phyloP scores from a whole-genome alignment of 495 filamentous ascomycete species.

The Tuber calosporum region DNA sequence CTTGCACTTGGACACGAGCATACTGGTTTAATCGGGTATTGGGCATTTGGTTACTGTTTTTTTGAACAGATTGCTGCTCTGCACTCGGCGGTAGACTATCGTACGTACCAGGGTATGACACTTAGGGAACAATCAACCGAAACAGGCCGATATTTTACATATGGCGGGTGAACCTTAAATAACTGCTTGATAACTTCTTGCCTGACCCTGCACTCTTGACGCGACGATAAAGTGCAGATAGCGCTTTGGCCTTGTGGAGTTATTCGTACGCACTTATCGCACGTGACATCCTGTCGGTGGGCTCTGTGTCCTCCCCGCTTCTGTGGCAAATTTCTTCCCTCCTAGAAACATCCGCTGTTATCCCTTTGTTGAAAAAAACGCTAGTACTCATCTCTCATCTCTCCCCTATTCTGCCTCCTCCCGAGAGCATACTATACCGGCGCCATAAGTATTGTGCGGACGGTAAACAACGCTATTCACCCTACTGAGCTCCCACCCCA shows the following conservation, averaged over 20 bases:
- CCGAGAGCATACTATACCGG: neutral
- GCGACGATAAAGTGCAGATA: neutral
- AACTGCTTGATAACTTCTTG: too few species aligned
- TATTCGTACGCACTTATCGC: neutral
- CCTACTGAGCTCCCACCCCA: neutral
- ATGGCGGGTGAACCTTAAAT: too few species aligned
- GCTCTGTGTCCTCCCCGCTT: constrained; percentile 3
- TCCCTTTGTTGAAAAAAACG: neutral
- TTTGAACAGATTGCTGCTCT: neutral
- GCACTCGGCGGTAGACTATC: too few species aligned
- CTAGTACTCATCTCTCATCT: neutral
- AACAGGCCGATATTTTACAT: too few species aligned
- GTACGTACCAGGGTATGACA: too few species aligned
- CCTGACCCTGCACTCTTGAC: neutral
- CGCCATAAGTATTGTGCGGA: neutral
- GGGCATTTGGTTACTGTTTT: neutral
- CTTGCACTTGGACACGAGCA: too few species aligned
- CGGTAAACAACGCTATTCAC: neutral
- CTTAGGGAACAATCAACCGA: too few species aligned
- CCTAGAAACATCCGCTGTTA: neutral
- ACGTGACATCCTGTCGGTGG: neutral
- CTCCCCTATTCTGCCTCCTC: neutral
- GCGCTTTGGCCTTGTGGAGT: neutral
- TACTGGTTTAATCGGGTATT: neutral
- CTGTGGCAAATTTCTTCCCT: neutral